Base-by-base conservation (phyloP, 2,329 filamentous ascomycete genomes). In the Drechslerella stenobrocha region DNA sequence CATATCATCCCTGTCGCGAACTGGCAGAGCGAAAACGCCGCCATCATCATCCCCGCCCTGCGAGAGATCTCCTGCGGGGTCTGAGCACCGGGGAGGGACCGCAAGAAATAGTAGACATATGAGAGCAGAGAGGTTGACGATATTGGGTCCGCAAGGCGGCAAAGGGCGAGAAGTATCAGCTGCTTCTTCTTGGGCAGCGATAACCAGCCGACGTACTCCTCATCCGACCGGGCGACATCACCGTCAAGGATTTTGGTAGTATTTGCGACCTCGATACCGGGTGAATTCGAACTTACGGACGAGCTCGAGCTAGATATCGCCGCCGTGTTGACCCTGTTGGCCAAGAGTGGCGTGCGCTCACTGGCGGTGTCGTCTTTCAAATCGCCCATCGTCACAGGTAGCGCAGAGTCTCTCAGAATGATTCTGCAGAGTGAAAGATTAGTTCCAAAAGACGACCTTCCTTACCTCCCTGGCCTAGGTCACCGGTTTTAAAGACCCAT, bases 91-190 rank as follows among this genome's bases (percentile, higher is more conserved):
- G 81, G 75, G 72, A 95, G 92, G 63, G 86, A 92, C 72, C 84
- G 85, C n/a, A 96, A 82, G 75, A 93, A 89, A 76, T 92, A 95
- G 77, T 89, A 95, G 80, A 95, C 85, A 76, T 95, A 95, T 1
- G 87, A 83, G 76, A 87, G 82, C 6, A 90, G 76, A 9, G 85
- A 89, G 0, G 88, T 90, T 74, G 93, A 88, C 0, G 89, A 87
- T 32, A 95, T 78, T 2, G 90, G 90, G 74, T 95, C 90, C 8
- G 87, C 89, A 20, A 95, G 79, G 24, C 90, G 84, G 6, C 89
- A 87, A 44, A 95, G 78, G 0, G 87, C 90, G 50, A 95, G 80
- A 60, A 95, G 85, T 26, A 86, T 78, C 18, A 95, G 81, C 76
- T 95, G 90, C 45, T 83, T 80, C 76, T 90, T 95, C 61, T 83